Evolutionary conservation across 2,329 filamentous ascomycete species (phyloP).

Genomic region (Paramyrothecium roridum): DNA sequence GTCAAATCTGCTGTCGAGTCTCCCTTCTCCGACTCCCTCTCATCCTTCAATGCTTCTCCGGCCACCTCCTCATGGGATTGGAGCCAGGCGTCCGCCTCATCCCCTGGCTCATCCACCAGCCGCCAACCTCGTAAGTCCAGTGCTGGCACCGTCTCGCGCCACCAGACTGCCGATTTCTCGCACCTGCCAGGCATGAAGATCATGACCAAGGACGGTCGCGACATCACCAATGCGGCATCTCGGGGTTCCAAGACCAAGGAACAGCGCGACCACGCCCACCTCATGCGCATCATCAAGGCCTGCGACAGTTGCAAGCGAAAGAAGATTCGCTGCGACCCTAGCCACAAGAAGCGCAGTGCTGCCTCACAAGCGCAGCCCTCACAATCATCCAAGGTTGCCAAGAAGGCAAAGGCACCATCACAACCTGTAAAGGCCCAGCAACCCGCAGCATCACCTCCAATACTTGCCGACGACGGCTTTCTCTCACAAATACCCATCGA

Average conservation of each 20-base stretch:
- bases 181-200: conserved; percentile 63
- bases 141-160: conserved; percentile 15
- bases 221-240: conserved; percentile 61
- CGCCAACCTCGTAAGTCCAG: conserved; percentile 20
- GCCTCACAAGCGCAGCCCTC: conserved; percentile 25
- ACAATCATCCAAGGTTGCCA: conserved; percentile 32
- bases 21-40: conserved; percentile 43
- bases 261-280: conserved; percentile 63
- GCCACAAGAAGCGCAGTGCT: conserved; percentile 47
- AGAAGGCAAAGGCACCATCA: conserved; percentile 33
- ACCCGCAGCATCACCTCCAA: conserved; percentile 3
- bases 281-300: conserved; percentile 67
- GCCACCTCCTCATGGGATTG: conserved; percentile 46
- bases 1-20: conserved; percentile 41
- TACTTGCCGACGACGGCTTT: conserved; percentile 7
- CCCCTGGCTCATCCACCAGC: conserved; percentile 20
- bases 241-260: conserved; percentile 65
- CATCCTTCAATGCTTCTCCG: conserved; percentile 47
- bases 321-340: conserved; percentile 62
- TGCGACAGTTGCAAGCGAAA: conserved; percentile 60
- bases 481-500: conserved; percentile 6
- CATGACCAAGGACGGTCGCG: conserved; percentile 59
- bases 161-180: conserved; percentile 41
- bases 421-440: conserved; percentile 8
- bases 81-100: conserved; percentile 30